Evolutionary conservation across 2,329 filamentous ascomycete genomes (phyloP), one percentile per base, ranked within the genome.

Genomic region (Ascochyta lentis): DNA sequence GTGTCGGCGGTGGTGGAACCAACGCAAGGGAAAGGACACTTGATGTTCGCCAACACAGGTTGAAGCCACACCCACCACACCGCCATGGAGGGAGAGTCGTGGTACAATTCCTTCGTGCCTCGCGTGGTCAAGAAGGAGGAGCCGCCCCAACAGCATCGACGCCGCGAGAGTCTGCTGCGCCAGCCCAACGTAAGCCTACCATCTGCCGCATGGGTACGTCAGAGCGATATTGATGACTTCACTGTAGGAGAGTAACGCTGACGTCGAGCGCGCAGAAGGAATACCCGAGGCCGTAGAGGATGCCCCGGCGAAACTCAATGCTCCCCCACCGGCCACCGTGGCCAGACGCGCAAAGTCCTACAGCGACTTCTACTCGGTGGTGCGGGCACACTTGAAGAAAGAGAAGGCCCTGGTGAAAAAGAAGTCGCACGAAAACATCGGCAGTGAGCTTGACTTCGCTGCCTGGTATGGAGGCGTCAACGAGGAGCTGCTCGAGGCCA

Each of bases 101-200:
- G 90, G 90, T 92, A 93, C 78, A 91, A 76, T 67, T 76, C 84
- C 72, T 88, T 91, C 70, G 85, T 90, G 61, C 84, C 89, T 24
- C 85, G 89, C 51, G 77, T 84, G 49, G 78, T 83, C 54, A 78
- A 82, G 61, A 83, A 81, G 65, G 76, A 79, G 23, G 77, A 80
- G 37, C 49, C 49, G 4, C 54, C 60, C 39, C 24, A 60, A 38
- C 83, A 82, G 47, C 89, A 90, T 70, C 84, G 83, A 61, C 85
- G 90, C 56, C 86, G 84, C 68, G 84, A 88, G 71, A 91, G 89
- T 37, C 81, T 93, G 47, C 80, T 93, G 49, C 77, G 79, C 66
- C 80, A 80, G 74, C 76, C 79, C 60, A 75, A 75, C 67, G 80
- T 81, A 81, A 77, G 74, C 75, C 66, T 66, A 64, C 61, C 61